Evolutionary conservation across 257 asterid genomes (phyloP), one percentile per base, ranked within the genome.

Genomic region (Datura wrightii): DNA sequence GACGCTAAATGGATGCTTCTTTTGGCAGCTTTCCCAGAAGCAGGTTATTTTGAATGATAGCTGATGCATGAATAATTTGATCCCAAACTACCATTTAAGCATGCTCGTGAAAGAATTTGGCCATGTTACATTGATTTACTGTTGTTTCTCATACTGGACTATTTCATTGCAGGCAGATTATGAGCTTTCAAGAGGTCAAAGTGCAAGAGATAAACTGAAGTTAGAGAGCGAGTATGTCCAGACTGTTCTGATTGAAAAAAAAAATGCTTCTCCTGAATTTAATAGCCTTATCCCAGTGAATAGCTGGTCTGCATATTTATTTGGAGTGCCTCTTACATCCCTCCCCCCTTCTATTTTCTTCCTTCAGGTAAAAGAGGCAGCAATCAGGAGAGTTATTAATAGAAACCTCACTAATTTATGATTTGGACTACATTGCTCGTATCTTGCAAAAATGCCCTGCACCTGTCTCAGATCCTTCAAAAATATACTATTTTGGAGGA

Each of bases 141-240:
- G 85, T 19, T 71, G 58, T 84, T 56, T 82, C 91, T 90, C 84
- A 85, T 81, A 67, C 55, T 79, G 54, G 65, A 80, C 82, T 83
- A 58, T 70, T 87, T 82, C 37, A 71, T 85, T 89, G 86, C 87
- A 97, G 99, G 99, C 87, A 14, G 99, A 92, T 88, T 85, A 87
- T 67, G 98, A 94, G 87, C 91, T 97, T 87, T 89, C 95, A 87
- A 91, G 88, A 89, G 94, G 94, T 85, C 93, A 85, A 83, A 87
- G 91, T 86, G 89, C 94, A 86, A 89, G 94, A 89, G 89, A 85
- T 84, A 96, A 90, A 93, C 97, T 94, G 88, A 90, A 42, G 91
- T 79, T 88, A 91, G 97, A 93, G 87, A 88, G 87, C 79, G 98
- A 93, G 99, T 94, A 96, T 83, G 98, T 78, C 14, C 76, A 63